phyloP scores from a whole-genome alignment of 768 basidiomycete genomes.

The Russula earlei region DNA sequence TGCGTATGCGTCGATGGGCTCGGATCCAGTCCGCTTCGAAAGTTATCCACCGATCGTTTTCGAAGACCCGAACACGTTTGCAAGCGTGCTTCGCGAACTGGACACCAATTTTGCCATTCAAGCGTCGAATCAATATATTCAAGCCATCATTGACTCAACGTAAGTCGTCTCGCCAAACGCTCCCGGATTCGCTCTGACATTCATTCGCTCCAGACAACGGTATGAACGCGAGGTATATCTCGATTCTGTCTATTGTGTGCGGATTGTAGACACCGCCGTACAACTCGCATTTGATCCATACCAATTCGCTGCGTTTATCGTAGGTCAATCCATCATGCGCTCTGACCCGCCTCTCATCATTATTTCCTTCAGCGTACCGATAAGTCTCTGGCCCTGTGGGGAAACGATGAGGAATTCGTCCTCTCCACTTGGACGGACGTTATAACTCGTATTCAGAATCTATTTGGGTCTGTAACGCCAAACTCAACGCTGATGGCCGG shows the following conservation, averaged over 20 bases:
- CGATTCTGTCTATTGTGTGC: neutral
- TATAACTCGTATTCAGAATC: neutral
- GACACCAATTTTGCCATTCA: neutral
- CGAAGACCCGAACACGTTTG: neutral
- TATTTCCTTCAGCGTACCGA: slow-evolving; percentile 3
- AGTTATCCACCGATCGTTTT: neutral
- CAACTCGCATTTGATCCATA: neutral
- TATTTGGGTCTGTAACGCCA: neutral
- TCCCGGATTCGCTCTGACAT: neutral
- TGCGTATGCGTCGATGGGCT: neutral
- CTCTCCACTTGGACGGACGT: neutral
- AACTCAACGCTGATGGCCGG: neutral
- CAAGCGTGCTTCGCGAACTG: fast-evolving
- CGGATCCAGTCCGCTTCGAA: neutral
- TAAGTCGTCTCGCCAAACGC: neutral
- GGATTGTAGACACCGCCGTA: neutral
- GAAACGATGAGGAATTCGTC: neutral
- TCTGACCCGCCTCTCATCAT: neutral
- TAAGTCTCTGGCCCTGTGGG: neutral
- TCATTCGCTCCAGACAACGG: neutral
- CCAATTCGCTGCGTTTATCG: neutral
- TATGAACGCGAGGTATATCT: neutral
- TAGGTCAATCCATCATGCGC: neutral
- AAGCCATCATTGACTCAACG: neutral
- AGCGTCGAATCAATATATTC: neutral